These are phyloP conservation scores for Hemileccinum rubropunctum DNA, from an alignment of 768 basidiomycete genomes.

Conservation along the genomic window DNA sequence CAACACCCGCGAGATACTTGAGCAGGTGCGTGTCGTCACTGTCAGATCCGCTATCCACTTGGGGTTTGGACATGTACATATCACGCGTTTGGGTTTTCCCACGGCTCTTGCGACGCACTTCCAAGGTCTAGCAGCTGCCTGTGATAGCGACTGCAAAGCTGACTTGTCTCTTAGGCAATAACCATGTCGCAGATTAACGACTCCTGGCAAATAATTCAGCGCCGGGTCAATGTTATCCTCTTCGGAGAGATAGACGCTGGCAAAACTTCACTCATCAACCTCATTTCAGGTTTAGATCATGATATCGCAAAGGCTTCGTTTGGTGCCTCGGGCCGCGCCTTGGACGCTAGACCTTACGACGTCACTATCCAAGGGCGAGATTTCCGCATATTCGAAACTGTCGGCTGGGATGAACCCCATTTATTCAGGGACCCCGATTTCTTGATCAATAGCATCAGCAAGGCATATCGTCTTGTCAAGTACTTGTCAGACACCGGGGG, in stretches of 20 bases:
- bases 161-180: neutral
- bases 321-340: conserved; percentile 32
- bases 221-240: conserved; percentile 23
- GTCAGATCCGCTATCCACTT: no score
- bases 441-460: conserved; percentile 28
- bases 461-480: conserved; percentile 35
- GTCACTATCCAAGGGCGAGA: conserved; percentile 14
- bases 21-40: no score
- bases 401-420: conserved; percentile 30
- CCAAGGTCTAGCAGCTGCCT: no score
- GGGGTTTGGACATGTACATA: neutral
- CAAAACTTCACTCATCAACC: conserved; percentile 44
- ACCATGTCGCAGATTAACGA: conserved; percentile 6
- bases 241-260: conserved; percentile 33
- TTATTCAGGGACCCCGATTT: conserved; percentile 20
- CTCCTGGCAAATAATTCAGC: conserved; percentile 6
- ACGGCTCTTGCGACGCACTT: no score
- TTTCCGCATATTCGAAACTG: conserved; percentile 35
- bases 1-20: no score
- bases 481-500: conserved; percentile 32
- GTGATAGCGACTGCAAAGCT: no score
- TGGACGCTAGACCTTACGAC: conserved; percentile 29
- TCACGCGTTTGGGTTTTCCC: no score
- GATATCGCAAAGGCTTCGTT: conserved; percentile 29
- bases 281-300: conserved; percentile 28